Percentiles rank a stretch among this genome's conserved stretches.
Evolutionary conservation across 1,284 basidiomycete genomes (phyloP).

Genomic region (Ustilago curta): DNA sequence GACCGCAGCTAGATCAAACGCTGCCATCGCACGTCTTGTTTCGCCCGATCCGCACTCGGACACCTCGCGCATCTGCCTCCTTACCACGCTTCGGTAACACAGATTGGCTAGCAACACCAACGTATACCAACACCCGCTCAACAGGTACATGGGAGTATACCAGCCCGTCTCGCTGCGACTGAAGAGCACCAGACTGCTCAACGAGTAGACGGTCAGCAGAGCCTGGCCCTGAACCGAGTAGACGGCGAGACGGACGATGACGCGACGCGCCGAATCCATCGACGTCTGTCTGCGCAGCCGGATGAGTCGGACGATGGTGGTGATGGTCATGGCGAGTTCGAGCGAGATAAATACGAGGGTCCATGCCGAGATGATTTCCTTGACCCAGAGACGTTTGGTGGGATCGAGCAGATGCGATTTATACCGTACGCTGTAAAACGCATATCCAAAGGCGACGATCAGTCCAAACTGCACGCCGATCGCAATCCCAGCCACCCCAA

Average conservation of each 20-base stretch:
- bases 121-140: slow-evolving; percentile 26
- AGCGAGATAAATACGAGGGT: slow-evolving; percentile 21
- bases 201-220: slow-evolving; percentile 10
- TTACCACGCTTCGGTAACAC: slow-evolving; percentile 23
- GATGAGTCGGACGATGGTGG: slow-evolving; percentile 24
- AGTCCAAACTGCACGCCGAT: slow-evolving; percentile 17
- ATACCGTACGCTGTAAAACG: slow-evolving; percentile 13
- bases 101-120: slow-evolving; percentile 30
- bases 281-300: slow-evolving; percentile 13
- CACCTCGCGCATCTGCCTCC: neutral
- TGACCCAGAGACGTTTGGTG: slow-evolving; percentile 4
- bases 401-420: slow-evolving; percentile 19
- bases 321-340: slow-evolving; percentile 25
- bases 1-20: too few relatives aligned
- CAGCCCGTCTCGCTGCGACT: slow-evolving; percentile 9
- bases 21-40: too few relatives aligned
- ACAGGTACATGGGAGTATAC: slow-evolving; percentile 35
- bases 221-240: slow-evolving; percentile 41
- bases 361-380: slow-evolving; percentile 31
- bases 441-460: slow-evolving; percentile 26
- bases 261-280: slow-evolving; percentile 18
- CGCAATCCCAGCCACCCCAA: neutral
- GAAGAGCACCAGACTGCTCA: slow-evolving; percentile 29
- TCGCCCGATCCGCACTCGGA: too few relatives aligned
- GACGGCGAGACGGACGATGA: slow-evolving; percentile 26